phyloP scores from a whole-genome alignment of 2,329 filamentous ascomycete species.

The Coniochaeta ligniaria region DNA sequence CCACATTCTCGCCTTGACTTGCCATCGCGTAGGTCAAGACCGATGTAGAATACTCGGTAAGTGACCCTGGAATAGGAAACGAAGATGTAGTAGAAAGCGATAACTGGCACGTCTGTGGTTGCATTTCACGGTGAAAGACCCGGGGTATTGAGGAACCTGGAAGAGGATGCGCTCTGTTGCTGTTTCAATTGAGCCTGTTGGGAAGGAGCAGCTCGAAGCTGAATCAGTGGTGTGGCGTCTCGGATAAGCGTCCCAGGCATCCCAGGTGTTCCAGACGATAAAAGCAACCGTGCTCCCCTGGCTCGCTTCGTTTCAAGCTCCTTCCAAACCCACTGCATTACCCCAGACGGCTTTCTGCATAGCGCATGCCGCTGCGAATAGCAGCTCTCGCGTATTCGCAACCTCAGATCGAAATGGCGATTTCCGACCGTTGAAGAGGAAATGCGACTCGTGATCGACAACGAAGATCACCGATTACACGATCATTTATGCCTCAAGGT shows the following conservation, averaged over 20 bases:
- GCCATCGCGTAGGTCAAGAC: not conserved
- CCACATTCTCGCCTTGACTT: not conserved
- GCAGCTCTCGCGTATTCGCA: not conserved
- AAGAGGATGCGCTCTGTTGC: not conserved
- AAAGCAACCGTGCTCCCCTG: not conserved
- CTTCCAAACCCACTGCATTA: not conserved
- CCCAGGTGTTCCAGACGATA: no score
- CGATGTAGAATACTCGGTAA: not conserved
- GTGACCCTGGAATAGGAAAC: not conserved
- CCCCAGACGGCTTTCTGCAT: not conserved
- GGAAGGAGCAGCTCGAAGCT: not conserved
- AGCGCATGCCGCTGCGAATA: not conserved
- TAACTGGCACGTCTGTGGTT: not conserved
- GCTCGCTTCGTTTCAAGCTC: not conserved
- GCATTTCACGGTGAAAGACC: not conserved
- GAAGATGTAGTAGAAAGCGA: not conserved
- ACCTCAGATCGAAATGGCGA: not conserved
- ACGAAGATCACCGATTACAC: not conserved
- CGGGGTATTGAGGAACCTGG: not conserved
- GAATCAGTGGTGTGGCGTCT: conserved; percentile 7
- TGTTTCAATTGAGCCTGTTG: not conserved
- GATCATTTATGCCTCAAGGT: conserved; percentile 1
- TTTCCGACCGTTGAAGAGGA: not conserved
- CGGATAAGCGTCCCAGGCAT: conserved; percentile 5
- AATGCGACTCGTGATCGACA: not conserved